phyloP scores from a whole-genome alignment of 2,329 filamentous ascomycete genomes.

The Allantophomopsis lycopodina region DNA sequence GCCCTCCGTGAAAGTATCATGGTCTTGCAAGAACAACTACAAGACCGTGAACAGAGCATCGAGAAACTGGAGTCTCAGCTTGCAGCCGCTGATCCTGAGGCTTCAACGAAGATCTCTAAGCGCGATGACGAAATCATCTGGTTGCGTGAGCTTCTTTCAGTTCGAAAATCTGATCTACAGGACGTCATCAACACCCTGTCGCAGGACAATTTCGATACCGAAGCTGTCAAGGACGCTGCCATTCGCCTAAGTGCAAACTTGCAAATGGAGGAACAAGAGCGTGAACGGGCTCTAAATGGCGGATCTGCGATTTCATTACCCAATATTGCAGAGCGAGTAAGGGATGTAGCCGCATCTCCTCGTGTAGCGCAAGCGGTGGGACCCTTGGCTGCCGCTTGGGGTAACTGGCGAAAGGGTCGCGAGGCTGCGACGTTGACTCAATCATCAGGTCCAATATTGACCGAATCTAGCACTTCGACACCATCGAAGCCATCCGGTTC shows the following conservation, averaged over 20 bases:
- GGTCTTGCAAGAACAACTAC: constrained; percentile 90
- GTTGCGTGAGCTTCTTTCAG: constrained; percentile 84
- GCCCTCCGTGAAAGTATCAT: constrained; percentile 92
- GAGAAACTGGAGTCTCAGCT: constrained; percentile 71
- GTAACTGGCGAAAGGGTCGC: constrained; percentile 69
- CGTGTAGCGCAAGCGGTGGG: constrained; percentile 74
- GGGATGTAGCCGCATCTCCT: constrained; percentile 63
- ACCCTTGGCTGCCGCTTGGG: constrained; percentile 78
- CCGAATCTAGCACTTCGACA: constrained; percentile 25
- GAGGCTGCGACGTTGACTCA: constrained; percentile 8
- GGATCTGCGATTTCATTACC: constrained; percentile 55
- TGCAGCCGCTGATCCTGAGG: constrained; percentile 58
- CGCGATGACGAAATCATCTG: constrained; percentile 89
- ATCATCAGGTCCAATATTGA: constrained; percentile 13
- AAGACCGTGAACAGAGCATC: constrained; percentile 82
- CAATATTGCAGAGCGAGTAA: constrained; percentile 64
- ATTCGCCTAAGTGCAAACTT: constrained; percentile 89
- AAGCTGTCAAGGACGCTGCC: constrained; percentile 74
- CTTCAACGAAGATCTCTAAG: constrained; percentile 72
- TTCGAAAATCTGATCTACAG: constrained; percentile 80
- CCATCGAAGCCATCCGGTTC: constrained; percentile 42
- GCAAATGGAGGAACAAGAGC: constrained; percentile 96
- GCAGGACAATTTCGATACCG: constrained; percentile 60
- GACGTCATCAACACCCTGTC: constrained; percentile 78
- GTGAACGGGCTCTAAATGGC: constrained; percentile 68